Base-by-base conservation (phyloP, 768 basidiomycete species). In the Coprinellus micaceus region DNA sequence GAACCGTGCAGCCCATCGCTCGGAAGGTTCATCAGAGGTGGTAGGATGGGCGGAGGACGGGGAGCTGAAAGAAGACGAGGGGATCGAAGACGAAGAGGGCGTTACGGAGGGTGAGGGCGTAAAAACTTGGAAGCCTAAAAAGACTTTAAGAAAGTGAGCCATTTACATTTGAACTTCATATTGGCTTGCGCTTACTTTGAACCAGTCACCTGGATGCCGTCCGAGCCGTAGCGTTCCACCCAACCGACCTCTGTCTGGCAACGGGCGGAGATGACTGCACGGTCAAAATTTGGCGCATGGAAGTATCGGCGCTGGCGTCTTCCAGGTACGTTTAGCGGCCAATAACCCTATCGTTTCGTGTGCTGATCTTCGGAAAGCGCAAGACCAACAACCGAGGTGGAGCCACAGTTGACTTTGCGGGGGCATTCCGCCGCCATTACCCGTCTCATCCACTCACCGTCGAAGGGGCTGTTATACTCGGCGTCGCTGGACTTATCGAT, bases 261-360 rank as follows among this genome's bases (percentile, higher is more conserved):
- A 93, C 89, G 45, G 97, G 89, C 22, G 92, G 94, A 26, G 96
- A 98, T 67, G 97, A 99, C 67, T 91, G 84, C 67, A 94, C 93
- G 6, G 86, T 98, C 53, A 99, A 99, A 71, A 82, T 98, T 52
- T 99, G 97, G 97, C 82, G 91, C 55, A 82, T 93, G 75, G 91
- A 96, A 61, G 81, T 88, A 15, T 75, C 84, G 39, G 79, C 82
- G 62, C 75, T 94, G 57, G 80, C 91, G 28, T 88, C 88, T 41
- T 84, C 85, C 54, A 81, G 81, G 92, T 94, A 74, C 68, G 91
- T 83, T 41, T 52, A 58, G 37, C 30, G 46, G 53, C 57, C 30
- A 52, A 36, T 58, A 47, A 52, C 26, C 30, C 21, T 33, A 21
- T 52, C 51, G 49, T 41, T n/a, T 41, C 50, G 67, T 51, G 64